A percentile compares a stretch with the other conserved stretches of the same genome.
phyloP scores from a whole-genome alignment of 2,329 filamentous ascomycete genomes.

The Fusarium caatingaense region DNA sequence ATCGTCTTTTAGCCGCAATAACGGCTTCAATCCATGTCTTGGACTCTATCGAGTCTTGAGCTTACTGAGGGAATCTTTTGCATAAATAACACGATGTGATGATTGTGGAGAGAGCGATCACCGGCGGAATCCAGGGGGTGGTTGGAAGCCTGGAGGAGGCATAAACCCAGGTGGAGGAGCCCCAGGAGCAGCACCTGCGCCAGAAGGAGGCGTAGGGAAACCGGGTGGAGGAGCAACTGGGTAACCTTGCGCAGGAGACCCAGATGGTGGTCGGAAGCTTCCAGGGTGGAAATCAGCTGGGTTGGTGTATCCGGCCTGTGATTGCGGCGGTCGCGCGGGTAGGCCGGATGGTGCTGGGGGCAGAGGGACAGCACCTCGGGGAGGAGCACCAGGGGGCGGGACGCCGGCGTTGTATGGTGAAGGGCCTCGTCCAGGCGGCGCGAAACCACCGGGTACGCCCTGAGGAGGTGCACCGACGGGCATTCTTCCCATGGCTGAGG shows the following conservation, averaged over 20 bases:
- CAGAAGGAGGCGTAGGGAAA: constrained; percentile 54
- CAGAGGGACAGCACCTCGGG: constrained; percentile 53
- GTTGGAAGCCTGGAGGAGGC: constrained; percentile 59
- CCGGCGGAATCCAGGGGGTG: constrained; percentile 58
- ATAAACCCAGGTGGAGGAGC: constrained; percentile 57
- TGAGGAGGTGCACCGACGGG: constrained; percentile 48
- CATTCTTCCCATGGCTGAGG: constrained; percentile 48
- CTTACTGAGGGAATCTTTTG: constrained; percentile 29
- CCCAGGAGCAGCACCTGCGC: constrained; percentile 47
- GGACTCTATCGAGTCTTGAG: constrained; percentile 29
- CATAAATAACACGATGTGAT: constrained; percentile 19
- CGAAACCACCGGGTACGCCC: constrained; percentile 54
- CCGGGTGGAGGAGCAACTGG: constrained; percentile 55
- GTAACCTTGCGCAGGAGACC: constrained; percentile 53
- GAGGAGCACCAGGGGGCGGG: constrained; percentile 43
- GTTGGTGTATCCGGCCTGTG: constrained; percentile 58
- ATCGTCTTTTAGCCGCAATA: constrained; percentile 29
- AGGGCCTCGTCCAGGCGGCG: constrained; percentile 51
- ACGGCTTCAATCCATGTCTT: constrained; percentile 29
- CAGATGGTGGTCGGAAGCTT: constrained; percentile 54
- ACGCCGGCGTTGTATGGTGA: constrained; percentile 50
- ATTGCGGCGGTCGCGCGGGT: constrained; percentile 62
- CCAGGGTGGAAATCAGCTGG: constrained; percentile 62
- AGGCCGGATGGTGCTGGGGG: constrained; percentile 63
- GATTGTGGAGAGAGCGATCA: constrained; percentile 40